Percentiles rank a stretch among this genome's conserved stretches.
Evolutionary conservation across 2,329 filamentous ascomycete species (phyloP).

Genomic region (Cadophora gregata): DNA sequence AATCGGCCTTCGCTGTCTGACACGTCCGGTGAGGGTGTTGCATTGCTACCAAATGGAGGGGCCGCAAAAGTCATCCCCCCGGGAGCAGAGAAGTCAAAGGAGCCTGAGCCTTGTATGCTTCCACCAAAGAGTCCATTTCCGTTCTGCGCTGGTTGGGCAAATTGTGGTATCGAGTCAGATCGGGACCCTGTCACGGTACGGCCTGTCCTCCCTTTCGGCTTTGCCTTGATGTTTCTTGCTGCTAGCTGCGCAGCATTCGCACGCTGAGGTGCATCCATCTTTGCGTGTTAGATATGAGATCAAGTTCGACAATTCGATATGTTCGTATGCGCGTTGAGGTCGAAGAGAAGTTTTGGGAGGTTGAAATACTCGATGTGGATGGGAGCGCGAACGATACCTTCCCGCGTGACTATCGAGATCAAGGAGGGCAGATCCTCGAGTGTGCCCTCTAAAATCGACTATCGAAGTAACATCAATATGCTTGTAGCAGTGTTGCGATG

Average conservation of each 20-base stretch:
- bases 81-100: constrained; percentile 41
- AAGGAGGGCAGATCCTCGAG: constrained; percentile 2
- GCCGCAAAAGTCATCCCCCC: constrained; percentile 28
- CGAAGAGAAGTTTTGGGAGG: neutral
- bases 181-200: constrained; percentile 4
- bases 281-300: constrained; percentile 13
- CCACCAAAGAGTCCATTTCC: constrained; percentile 41
- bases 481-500: constrained; percentile 5
- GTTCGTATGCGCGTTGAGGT: constrained; percentile 12
- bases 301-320: constrained; percentile 1
- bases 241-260: constrained; percentile 45
- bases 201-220: constrained; percentile 27
- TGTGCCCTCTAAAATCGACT: constrained; percentile 10
- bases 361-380: constrained; percentile 9
- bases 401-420: constrained; percentile 1
- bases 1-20: constrained; percentile 25
- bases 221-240: constrained; percentile 40
- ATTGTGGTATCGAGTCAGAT: constrained; percentile 26
- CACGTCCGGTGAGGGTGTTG: constrained; percentile 19
- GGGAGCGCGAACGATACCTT: neutral
- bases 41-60: constrained; percentile 26
- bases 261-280: constrained; percentile 37
- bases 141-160: constrained; percentile 29
- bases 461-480: constrained; percentile 11
- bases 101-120: constrained; percentile 34